Conservation (phyloP, 106 monocot genomes). For the Dioscorea dumetorum region DNA sequence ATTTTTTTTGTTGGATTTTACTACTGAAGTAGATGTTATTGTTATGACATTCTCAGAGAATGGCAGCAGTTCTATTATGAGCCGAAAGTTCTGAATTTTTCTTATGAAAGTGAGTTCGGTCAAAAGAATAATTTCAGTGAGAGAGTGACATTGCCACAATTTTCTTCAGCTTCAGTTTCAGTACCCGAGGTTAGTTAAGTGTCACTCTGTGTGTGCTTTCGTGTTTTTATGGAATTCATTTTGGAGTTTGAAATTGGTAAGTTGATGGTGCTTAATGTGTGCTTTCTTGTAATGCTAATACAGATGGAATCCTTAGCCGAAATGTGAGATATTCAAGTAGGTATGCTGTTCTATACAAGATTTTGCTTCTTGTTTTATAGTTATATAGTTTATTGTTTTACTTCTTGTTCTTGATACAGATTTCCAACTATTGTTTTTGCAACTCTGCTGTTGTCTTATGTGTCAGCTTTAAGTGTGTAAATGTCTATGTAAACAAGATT, state of each 20-base stretch:
- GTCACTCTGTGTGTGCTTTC: background rate
- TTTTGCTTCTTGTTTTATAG: no score
- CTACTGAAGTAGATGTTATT: background rate
- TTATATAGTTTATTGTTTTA: no score
- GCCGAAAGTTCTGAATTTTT: slow-evolving; percentile 44
- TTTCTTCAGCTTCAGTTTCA: slow-evolving; percentile 54
- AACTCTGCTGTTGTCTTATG: no score
- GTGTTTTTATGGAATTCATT: background rate
- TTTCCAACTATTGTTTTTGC: no score
- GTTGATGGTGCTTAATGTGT: no score
- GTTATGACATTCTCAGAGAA: slow-evolving; percentile 21
- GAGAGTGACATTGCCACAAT: slow-evolving; percentile 42
- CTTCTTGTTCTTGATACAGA: no score
- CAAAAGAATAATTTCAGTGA: slow-evolving; percentile 11
- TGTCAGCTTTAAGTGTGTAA: no score
- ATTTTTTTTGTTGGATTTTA: background rate
- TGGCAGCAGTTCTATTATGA: slow-evolving; percentile 61
- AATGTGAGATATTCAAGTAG: slow-evolving; percentile 9
- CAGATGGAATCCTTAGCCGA: slow-evolving; percentile 30
- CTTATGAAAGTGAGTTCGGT: slow-evolving; percentile 16
- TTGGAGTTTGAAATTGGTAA: no score
- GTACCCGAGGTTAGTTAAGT: slow-evolving; percentile 36
- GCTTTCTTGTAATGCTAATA: background rate
- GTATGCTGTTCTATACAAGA: slow-evolving; percentile 11
- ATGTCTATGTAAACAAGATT: background rate